Evolutionary conservation across 1,139 yeast genomes (phyloP).

Genomic region (Cylindricascospora bacillispora): DNA sequence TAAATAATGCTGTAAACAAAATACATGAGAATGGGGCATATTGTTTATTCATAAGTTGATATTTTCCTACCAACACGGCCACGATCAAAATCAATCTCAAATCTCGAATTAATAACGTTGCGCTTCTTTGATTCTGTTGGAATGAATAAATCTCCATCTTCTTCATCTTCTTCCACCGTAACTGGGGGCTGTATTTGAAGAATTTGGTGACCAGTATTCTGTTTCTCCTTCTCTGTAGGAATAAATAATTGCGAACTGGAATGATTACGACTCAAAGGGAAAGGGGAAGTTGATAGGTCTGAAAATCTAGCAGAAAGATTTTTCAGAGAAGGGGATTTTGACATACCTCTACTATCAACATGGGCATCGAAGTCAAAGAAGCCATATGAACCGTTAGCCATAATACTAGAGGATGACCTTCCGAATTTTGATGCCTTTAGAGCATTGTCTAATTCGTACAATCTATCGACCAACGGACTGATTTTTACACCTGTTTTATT

Average conservation of each 20-base stretch:
- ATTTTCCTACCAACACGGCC: conserved; percentile 29
- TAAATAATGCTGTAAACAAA: too few species aligned
- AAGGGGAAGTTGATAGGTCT: conserved; percentile 7
- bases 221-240: conserved; percentile 21
- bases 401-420: conserved; percentile 8
- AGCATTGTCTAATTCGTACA: conserved; percentile 23
- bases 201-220: conserved; percentile 18
- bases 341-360: conserved; percentile 18
- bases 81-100: conserved; percentile 29
- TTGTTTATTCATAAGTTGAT: conserved; percentile 15
- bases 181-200: conserved; percentile 10
- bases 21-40: too few species aligned
- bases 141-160: conserved; percentile 1
- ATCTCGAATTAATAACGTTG: conserved; percentile 21
- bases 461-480: conserved; percentile 25
- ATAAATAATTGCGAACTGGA: conserved; percentile 14
- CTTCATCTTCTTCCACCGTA: conserved; percentile 5
- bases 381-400: conserved; percentile 55
- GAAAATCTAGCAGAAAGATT: conserved; percentile 13
- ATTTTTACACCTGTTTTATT: conserved; percentile 25
- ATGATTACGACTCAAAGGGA: conserved; percentile 5
- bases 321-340: conserved; percentile 12
- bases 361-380: conserved; percentile 59
- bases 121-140: conserved; percentile 8
- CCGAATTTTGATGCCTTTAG: conserved; percentile 13